Evolutionary conservation across 2,329 filamentous ascomycete genomes (phyloP), one percentile per base, ranked within the genome.

Genomic region (Xylariaceae sp.): DNA sequence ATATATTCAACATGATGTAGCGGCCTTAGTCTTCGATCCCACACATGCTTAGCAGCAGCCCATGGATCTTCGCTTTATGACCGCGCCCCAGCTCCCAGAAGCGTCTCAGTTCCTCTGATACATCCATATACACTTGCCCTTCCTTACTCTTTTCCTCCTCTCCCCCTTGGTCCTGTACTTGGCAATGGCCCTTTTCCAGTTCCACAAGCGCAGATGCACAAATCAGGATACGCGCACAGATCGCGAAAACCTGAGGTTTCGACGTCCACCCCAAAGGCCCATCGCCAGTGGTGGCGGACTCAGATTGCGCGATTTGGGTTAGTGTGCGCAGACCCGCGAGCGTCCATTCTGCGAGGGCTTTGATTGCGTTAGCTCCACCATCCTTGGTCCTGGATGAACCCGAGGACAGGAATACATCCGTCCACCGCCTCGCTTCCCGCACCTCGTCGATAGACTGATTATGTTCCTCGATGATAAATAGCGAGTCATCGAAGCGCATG

Each of bases 391-490:
- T 29, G 6, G 24, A 8, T 19, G 24, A 21, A n/a, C 37, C 26
- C 11, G 61, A 46, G 9, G 61, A 56, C 12, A 53, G 24, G 43
- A 90, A 75, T 2, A 84, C 76, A 14, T 71, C 72, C 0, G 81
- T 75, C 92, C 92, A 97, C n/a, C 86, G 72, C 16, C 80, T 75
- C 3, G 87, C 80, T 72, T 97, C 93, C 44, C 87, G 81, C 5
- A 91, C 84, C 65, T 92, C 87, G 71, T 98, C 94, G 46, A 94
- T 79, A 72, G 91, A 98, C n/a, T 97, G 81, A 70, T 99, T 99
- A 71, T 96, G 92, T 71, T 96, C 93, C 74, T 99, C 95, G 53
- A 92, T 82, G 0, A 84, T 88, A 71, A 99, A 99, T 0, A 99
- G 82, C 3, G 87, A 80, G 61, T 87, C 84, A 68, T 91, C 84